Evolutionary conservation across 164 flowering plant genomes (phyloP), one percentile per base, ranked within the genome.

Genomic region (Litsea cubeba): DNA sequence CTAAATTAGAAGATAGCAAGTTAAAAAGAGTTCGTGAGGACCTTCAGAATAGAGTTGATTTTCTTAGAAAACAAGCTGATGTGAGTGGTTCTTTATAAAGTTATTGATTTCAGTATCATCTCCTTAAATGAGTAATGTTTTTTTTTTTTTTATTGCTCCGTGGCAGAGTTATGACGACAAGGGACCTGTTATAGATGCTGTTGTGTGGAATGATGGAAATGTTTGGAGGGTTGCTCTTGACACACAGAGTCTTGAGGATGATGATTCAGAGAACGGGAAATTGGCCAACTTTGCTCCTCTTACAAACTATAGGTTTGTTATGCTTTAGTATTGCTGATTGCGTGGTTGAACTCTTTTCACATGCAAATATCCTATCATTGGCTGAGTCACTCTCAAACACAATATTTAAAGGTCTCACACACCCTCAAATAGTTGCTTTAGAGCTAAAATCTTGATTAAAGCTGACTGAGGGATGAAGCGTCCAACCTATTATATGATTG

Each of bases 191-290:
- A 88, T 95, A 71, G 98, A 95, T 87, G 99, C 92, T 86, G 98
- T 95, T 76, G 98, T 92, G 35, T 95, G 99, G 99, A 86, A 91
- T 83, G 98, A 93, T 87, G 99, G 99, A 76, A 90, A 92, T 77
- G 77, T 89, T 51, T 95, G 99, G 99, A 88, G 99, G 83, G 98
- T 82, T 77, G 98, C 99, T 76, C 85, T 95, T 80, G 99, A 95
- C 78, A 95, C 97, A 5, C 99, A 88, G 75, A 85, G 84, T 74
- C 91, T 95, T 79, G 97, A 91, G 85, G 94, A 89, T 83, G 94
- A 90, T 83, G 89, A 90, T 51, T 79, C 89, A 54, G 88, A 81
- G 63, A 46, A 79, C 67, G 99, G 99, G 67, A 90, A 86, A 75
- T 92, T 95, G 67, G 89, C 97, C 65, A 81, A 92, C 57, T 95